phyloP scores from a whole-genome alignment of 1,139 yeast species.

The Lodderomyces orthopsilosis region DNA sequence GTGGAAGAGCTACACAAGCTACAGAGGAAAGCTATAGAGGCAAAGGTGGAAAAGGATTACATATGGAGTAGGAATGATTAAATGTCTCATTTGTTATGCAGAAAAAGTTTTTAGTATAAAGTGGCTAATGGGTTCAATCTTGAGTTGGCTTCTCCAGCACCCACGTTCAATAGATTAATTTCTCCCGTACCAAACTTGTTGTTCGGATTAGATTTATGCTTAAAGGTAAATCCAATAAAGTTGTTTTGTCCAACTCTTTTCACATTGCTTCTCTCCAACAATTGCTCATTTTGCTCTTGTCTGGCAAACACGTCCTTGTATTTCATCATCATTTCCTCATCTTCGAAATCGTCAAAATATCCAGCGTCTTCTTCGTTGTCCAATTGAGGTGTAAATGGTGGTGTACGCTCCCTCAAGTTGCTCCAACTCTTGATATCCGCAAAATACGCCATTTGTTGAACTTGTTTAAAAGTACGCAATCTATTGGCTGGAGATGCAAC shows the following conservation, averaged over 20 bases:
- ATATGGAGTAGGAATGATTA: constrained; percentile 43
- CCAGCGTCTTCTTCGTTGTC: constrained; percentile 98
- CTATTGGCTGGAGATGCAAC: constrained; percentile 80
- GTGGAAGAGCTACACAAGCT: constrained; percentile 47
- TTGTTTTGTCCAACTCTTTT: constrained; percentile 45
- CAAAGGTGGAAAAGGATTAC: constrained; percentile 52
- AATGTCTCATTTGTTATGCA: background rate
- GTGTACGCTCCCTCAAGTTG: constrained; percentile 61
- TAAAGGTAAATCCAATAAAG: constrained; percentile 94
- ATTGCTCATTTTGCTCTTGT: constrained; percentile 77
- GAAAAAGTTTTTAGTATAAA: constrained; percentile 27
- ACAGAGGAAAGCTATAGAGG: constrained; percentile 46
- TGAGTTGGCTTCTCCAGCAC: constrained; percentile 16
- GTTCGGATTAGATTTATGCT: constrained; percentile 73
- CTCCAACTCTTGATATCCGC: constrained; percentile 74
- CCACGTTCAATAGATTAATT: constrained; percentile 35
- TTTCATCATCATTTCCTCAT: constrained; percentile 95
- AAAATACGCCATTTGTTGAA: constrained; percentile 77
- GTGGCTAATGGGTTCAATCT: constrained; percentile 46
- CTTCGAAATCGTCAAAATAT: constrained; percentile 95
- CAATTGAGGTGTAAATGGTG: constrained; percentile 95
- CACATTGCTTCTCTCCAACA: constrained; percentile 60
- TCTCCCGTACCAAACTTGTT: constrained; percentile 45
- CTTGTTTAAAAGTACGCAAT: constrained; percentile 74
- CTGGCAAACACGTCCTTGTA: constrained; percentile 95